Base-by-base conservation (phyloP, 768 basidiomycete species). In the Paxillus involutus region DNA sequence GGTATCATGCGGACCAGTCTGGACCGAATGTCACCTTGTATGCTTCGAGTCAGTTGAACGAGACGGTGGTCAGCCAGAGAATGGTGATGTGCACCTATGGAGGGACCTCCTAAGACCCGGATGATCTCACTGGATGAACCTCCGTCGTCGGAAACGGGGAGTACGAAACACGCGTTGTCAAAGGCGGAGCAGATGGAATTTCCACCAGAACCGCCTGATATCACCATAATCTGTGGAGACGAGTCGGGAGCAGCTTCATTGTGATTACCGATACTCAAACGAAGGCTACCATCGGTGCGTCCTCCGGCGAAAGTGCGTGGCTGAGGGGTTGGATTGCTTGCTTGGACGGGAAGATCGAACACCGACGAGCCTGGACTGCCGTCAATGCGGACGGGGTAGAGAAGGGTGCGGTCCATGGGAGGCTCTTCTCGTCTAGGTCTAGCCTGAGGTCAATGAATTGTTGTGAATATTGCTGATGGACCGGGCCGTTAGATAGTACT, bases 41-140 rank as follows among this genome's bases (percentile, higher is more conserved):
- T 24, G 29, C 44, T 49, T 26, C 33, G 24, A 26, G 42, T 62
- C 43, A 57, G 54, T n/a, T 21, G 44, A 49, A 42, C 36, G 35
- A 59, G 51, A 41, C 45, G 33, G 52, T 54, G 14, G 55, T 59
- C 57, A 29, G 35, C 57, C 52, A 17, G 51, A 59, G 56, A 59
- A 47, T 17, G 17, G 51, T 35, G 21, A 40, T 46, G 57, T 64
- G 53, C 62, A 89, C 91, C 89, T 63, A 94, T 83, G 33, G 91
- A 92, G 19, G 91, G 89, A 3, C 91, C 91, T 16, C 89, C 90
- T 49, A 98, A 77, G 21, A 94, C 92, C 46, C 94, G 84, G 48
- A 94, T 91, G 49, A 96, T 96, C 76, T 97, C 94, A 59, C 90
- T 91, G 3, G 94, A 96, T 3, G 91, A 94, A 42, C 95, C 95